phyloP scores from a whole-genome alignment of 2,329 filamentous ascomycete genomes.

The Neofusicoccum sp. region DNA sequence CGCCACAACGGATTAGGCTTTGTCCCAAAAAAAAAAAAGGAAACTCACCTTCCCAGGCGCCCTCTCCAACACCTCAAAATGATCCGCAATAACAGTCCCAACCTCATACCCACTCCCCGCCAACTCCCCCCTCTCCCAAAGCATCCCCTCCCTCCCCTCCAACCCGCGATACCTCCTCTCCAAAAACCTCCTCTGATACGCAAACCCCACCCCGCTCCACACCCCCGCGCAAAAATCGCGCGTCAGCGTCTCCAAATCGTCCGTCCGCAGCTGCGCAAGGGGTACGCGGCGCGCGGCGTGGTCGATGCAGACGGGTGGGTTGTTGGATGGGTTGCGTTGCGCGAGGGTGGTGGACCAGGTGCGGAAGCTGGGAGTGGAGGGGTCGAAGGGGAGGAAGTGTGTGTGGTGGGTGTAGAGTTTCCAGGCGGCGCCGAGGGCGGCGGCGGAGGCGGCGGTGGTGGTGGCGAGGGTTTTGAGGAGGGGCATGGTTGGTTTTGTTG shows the following conservation, averaged over 20 bases:
- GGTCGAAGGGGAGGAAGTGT: conserved; percentile 37
- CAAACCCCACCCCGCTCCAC: conserved; percentile 41
- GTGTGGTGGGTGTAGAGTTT: conserved; percentile 39
- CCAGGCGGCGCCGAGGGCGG: conserved; percentile 32
- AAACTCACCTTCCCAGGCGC: conserved; percentile 36
- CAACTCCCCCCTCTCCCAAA: conserved; percentile 41
- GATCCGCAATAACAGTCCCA: conserved; percentile 42
- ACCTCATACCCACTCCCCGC: conserved; percentile 36
- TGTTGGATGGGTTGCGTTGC: conserved; percentile 37
- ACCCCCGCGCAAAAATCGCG: conserved; percentile 42
- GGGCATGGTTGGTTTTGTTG: neutral
- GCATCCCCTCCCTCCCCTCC: conserved; percentile 33
- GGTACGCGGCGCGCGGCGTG: conserved; percentile 40
- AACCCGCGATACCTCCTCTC: conserved; percentile 39
- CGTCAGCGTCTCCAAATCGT: conserved; percentile 34
- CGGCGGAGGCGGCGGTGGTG: conserved; percentile 4
- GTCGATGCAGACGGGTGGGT: conserved; percentile 40
- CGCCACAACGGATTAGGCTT: too few relatives aligned
- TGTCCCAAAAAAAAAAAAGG: neutral
- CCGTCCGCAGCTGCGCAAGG: conserved; percentile 35
- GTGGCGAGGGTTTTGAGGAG: conserved; percentile 17
- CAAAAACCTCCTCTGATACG: conserved; percentile 38
- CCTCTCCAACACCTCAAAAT: conserved; percentile 45
- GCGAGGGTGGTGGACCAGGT: conserved; percentile 26
- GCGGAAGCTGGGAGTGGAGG: conserved; percentile 30